phyloP scores from a whole-genome alignment of 1,284 basidiomycete species.

The Cutaneotrichosporon mucoides region DNA sequence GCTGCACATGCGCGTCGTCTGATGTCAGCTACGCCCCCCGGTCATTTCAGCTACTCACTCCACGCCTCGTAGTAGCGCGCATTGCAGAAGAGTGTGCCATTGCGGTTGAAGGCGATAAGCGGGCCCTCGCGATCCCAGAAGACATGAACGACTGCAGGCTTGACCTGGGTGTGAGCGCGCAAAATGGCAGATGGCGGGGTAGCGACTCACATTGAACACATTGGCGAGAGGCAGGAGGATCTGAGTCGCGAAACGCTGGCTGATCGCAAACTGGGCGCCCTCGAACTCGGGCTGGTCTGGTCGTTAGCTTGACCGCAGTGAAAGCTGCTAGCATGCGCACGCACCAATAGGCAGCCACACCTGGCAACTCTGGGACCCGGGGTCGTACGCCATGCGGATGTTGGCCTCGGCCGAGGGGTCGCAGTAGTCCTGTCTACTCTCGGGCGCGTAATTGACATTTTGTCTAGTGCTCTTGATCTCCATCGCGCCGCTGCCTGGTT shows the following conservation, averaged over 20 bases:
- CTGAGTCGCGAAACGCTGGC: slow-evolving; percentile 62
- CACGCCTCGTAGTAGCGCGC: slow-evolving; percentile 79
- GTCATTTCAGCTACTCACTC: slow-evolving; percentile 67
- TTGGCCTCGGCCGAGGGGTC: slow-evolving; percentile 70
- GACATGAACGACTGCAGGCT: slow-evolving; percentile 69
- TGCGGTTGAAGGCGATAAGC: slow-evolving; percentile 89
- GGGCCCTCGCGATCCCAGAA: slow-evolving; percentile 80
- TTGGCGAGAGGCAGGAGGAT: slow-evolving; percentile 50
- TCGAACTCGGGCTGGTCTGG: slow-evolving; percentile 23
- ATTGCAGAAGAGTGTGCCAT: slow-evolving; percentile 85
- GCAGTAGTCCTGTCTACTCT: slow-evolving; percentile 73
- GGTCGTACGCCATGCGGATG: slow-evolving; percentile 44
- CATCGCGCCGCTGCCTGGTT: slow-evolving; percentile 45
- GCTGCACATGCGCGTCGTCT: slow-evolving; percentile 43
- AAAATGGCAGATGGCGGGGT: no score
- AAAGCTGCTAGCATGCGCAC: slow-evolving; percentile 2
- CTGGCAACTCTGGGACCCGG: slow-evolving; percentile 43
- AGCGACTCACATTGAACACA: slow-evolving; percentile 36
- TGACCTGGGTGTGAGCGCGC: slow-evolving; percentile 23
- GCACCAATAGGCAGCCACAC: slow-evolving; percentile 67
- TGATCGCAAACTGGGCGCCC: slow-evolving; percentile 26
- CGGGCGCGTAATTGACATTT: slow-evolving; percentile 67
- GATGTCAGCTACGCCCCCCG: slow-evolving; percentile 54
- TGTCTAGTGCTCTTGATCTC: slow-evolving; percentile 60
- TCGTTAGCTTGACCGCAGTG: background rate